Evolutionary conservation across 305 asterid genomes (phyloP), one percentile per base, ranked within the genome.

Genomic region (Fraxinus sp.): DNA sequence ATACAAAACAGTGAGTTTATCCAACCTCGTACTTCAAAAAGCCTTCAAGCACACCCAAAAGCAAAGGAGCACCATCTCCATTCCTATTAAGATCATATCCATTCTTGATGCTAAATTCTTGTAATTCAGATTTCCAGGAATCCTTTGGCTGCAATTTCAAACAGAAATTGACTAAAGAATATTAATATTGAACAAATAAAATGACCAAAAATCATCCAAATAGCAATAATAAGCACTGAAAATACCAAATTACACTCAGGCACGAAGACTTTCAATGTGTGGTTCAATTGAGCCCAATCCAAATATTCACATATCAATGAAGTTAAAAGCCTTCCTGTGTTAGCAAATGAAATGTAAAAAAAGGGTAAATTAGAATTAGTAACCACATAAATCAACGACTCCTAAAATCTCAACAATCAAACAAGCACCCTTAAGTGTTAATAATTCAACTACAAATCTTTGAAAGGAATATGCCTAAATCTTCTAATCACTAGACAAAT

Each of bases 231-330:
- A 7, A 13, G 84, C 66, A 36, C 77, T 46, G 41, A n/a, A 79
- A 82, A 76, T 91, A 95, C 98, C 97, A 94, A 79, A 80, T 94
- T 94, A 87, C 97, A 93, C 88, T 94, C 97, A 16, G 98, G 98
- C 85, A 89, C 86, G 89, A 91, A 94, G 79, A 94, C 98, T 90
- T 94, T 94, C 85, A 90, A 79, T 6, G 97, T 91, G 87, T 93
- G 97, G 91, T 88, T 94, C 76, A 94, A 86, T 70, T 94, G 93
- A 80, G 98, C 98, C 98, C 97, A 94, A 86, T 94, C 97, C 90
- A 94, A 81, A 87, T 94, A 93, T 90, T 94, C 98, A 85, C 98
- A 94, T 85, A 94, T 86, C 72, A 94, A 86, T 82, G 98, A 91
- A 85, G 91, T 92, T 79, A 94, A 88, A 83, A 94, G 93, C 86